A percentile compares a stretch with the other conserved stretches of the same genome.
Conservation (phyloP, 176 grass and related monocot species). For the Oryza rufipogon region DNA sequence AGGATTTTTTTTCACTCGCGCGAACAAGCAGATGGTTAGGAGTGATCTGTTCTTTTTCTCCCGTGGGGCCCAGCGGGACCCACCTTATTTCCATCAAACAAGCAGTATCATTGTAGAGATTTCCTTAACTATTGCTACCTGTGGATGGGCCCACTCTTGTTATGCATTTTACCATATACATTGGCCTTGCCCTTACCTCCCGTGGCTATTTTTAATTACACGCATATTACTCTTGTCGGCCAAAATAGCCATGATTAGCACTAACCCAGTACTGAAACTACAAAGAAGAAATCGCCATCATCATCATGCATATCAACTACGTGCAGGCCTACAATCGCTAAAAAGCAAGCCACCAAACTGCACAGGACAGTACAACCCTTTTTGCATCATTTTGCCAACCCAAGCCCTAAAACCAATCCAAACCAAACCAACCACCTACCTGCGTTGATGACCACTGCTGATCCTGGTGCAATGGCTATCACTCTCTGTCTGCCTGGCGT, state of each 20-base stretch:
- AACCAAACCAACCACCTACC: constrained; percentile 18
- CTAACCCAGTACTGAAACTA: not conserved
- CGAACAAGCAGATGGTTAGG: no score
- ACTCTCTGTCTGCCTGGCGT: not conserved
- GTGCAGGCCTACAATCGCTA: not conserved
- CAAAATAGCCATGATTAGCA: not conserved
- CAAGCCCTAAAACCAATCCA: not conserved
- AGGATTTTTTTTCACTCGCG: no score
- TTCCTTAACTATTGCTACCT: no score
- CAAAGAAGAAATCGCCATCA: not conserved
- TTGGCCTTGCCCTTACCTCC: no score
- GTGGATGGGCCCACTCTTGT: no score
- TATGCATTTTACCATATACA: no score
- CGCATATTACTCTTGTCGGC: not conserved
- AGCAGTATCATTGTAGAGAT: no score
- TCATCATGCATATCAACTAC: not conserved
- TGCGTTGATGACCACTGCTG: not conserved
- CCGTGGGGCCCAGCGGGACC: no score
- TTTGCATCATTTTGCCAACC: constrained; percentile 44
- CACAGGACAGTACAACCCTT: constrained; percentile 28
- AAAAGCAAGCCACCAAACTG: not conserved
- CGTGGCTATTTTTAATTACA: not conserved
- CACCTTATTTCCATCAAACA: no score
- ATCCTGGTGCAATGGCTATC: constrained; percentile 43
- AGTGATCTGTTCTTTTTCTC: no score